Evolutionary conservation across 2,329 filamentous ascomycete genomes (phyloP).

Genomic region (Aspergillus unguis): DNA sequence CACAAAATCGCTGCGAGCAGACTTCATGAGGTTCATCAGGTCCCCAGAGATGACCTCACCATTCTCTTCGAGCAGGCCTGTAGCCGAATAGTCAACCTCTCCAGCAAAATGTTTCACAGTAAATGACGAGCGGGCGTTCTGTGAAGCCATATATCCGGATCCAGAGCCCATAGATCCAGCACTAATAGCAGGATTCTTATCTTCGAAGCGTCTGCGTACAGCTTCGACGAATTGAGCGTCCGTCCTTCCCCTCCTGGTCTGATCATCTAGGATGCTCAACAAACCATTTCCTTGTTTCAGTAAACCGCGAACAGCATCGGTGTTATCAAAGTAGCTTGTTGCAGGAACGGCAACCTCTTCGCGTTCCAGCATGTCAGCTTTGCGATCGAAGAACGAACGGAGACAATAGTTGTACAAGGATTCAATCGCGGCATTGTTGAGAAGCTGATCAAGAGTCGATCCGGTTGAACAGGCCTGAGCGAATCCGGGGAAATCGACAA

Average conservation of each 20-base stretch:
- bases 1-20: slow-evolving; percentile 84
- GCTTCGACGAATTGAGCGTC: slow-evolving; percentile 90
- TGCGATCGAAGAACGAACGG: slow-evolving; percentile 93
- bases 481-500: slow-evolving; percentile 96
- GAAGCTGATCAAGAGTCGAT: slow-evolving; percentile 82
- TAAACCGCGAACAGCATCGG: slow-evolving; percentile 85
- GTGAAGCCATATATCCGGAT: slow-evolving; percentile 81
- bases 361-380: slow-evolving; percentile 87
- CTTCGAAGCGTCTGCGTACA: slow-evolving; percentile 85
- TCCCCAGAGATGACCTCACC: slow-evolving; percentile 94
- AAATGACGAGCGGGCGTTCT: slow-evolving; percentile 76
- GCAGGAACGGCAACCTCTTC: slow-evolving; percentile 88
- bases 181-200: slow-evolving; percentile 86
- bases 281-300: slow-evolving; percentile 91
- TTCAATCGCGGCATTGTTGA: slow-evolving; percentile 92
- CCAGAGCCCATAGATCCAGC: slow-evolving; percentile 70
- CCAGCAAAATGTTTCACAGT: slow-evolving; percentile 94
- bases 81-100: slow-evolving; percentile 89
- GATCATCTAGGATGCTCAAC: slow-evolving; percentile 91
- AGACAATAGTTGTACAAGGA: slow-evolving; percentile 88
- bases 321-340: slow-evolving; percentile 97
- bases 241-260: slow-evolving; percentile 82
- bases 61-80: slow-evolving; percentile 88
- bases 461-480: slow-evolving; percentile 77
- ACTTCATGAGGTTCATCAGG: slow-evolving; percentile 87